phyloP scores from a whole-genome alignment of 2,329 filamentous ascomycete species.

The Alternaria dauci region DNA sequence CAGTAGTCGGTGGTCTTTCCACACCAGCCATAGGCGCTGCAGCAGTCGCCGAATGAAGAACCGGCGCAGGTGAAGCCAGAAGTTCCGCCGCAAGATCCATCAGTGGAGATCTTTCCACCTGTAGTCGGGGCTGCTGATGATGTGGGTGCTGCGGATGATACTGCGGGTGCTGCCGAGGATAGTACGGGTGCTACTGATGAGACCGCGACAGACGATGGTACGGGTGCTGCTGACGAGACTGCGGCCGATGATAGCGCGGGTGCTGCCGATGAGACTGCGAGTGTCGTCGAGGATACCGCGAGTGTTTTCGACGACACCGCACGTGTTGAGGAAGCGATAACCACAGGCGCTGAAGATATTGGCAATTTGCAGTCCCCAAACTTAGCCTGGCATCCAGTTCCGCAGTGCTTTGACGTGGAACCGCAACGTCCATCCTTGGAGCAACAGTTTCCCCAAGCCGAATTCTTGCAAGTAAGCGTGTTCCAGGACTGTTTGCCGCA shows the following conservation, averaged over 20 bases:
- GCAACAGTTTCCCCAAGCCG: slow-evolving; percentile 6
- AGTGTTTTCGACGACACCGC: slow-evolving; percentile 4
- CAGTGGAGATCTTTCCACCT: slow-evolving; percentile 19
- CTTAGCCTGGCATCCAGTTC: slow-evolving; percentile 31
- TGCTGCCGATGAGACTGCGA: neutral
- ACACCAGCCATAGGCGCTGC: slow-evolving; percentile 54
- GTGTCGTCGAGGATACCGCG: neutral
- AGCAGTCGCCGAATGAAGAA: slow-evolving; percentile 56
- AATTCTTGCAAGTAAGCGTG: slow-evolving; percentile 9
- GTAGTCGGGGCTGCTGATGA: slow-evolving; percentile 3
- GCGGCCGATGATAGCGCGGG: neutral
- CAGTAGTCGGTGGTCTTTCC: slow-evolving; percentile 39
- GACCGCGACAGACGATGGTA: neutral
- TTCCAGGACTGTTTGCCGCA: slow-evolving; percentile 8
- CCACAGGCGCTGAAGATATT: slow-evolving; percentile 1
- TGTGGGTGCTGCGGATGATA: neutral
- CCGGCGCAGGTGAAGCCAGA: slow-evolving; percentile 51
- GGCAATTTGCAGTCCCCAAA: slow-evolving; percentile 18
- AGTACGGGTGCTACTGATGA: neutral
- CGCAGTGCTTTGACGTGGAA: slow-evolving; percentile 20
- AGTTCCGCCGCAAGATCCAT: slow-evolving; percentile 33
- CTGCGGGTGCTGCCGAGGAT: neutral
- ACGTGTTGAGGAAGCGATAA: slow-evolving; percentile 4
- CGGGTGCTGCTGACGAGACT: neutral
- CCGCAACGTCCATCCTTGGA: slow-evolving; percentile 6